Base-by-base conservation (phyloP, 2,329 filamentous ascomycete genomes). In the Venturia asperata region DNA sequence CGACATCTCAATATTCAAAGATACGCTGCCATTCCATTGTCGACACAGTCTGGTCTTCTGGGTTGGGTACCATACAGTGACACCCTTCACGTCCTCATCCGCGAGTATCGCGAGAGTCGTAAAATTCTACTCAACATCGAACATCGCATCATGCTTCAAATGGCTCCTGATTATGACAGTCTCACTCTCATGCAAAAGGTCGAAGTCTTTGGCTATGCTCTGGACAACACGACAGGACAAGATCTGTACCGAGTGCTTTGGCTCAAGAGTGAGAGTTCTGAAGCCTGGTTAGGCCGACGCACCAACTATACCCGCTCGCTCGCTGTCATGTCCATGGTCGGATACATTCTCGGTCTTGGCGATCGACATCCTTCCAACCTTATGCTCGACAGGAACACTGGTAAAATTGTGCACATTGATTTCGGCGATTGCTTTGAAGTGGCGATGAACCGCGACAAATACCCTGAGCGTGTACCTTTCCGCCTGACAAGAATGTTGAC, bases 311-410 rank as follows among this genome's bases (percentile, higher is more conserved):
- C 94, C 21, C 89, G 94, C 66, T 97, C 93, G 1, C 82, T 99
- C 1, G 94, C 91, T 70, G 94, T 99, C 72, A 99, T 99, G 94
- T 97, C 92, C n/a, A 99, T 99, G 92, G 94, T 97, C n/a, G 94
- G 94, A 68, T 99, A 99, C 76, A 97, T 99, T 69, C 86, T 99
- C 27, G 95, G 94, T 67, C 82, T 99, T 17, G 94, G 94, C 64
- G 94, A 99, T 78, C 88, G 95, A 61, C 94, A 99, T 78, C 95
- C 95, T 45, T 97, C 92, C 67, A 99, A 99, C 76, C 80, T 99
- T 72, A 95, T 99, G 89, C 87, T 99, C 49, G 94, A 99, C 76
- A 89, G 92, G 47, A 87, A 95, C 67, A 97, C 93, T 0, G 94
- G 94, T 74, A 96, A 96, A 80, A 94, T 99, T 68, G 88, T 99